Base-by-base conservation (phyloP, 495 filamentous ascomycete species). In the Aspergillus nidulans region DNA sequence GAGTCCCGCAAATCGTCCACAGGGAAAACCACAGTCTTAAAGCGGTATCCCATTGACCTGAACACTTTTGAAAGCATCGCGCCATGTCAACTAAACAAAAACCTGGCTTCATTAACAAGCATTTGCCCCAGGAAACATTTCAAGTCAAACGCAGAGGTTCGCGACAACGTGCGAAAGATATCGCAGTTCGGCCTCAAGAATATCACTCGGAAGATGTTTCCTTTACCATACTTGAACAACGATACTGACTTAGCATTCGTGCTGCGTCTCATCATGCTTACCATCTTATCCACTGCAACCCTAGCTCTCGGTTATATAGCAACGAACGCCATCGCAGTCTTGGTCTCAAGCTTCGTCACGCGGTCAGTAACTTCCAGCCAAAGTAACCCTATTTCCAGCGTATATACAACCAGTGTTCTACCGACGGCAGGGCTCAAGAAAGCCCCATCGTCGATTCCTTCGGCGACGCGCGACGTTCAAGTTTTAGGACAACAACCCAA, bases 41-140 rank as follows among this genome's bases (percentile, higher is more conserved):
- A 75, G 55, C 80, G 86, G 13, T 74, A 86, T 19, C 88, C 88
- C 13, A 84, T 91, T 59, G 88, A 91, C 59, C 62, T 89, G n/a
- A 71, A 77, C 46, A 88, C 85, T 0, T 91, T 91, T 54, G 72
- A 84, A 58, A 85, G 82, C 43, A 86, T 91, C 60, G 83, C 88
- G 53, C 80, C 85, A 20, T 69, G 81, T 25, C 88, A 91, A 61
- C 79, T 91, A 63, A 91, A 90, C 63, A 74, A 85, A 51, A 89
- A 90, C 60, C 65, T 91, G 45, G 85, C 86, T 48, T 86, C 81
- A 38, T 69, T 91, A 46, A 84, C 83, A 23, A 78, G 76, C 8
- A 61, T 81, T 34, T 68, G 72, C 47, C 66, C 70, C 8, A 66
- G 61, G 48, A 69, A 72, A 39, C 23, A 52, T 13, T 55, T 60